Conservation (phyloP, 1,284 basidiomycete species). For the Agroathelia rolfsii region DNA sequence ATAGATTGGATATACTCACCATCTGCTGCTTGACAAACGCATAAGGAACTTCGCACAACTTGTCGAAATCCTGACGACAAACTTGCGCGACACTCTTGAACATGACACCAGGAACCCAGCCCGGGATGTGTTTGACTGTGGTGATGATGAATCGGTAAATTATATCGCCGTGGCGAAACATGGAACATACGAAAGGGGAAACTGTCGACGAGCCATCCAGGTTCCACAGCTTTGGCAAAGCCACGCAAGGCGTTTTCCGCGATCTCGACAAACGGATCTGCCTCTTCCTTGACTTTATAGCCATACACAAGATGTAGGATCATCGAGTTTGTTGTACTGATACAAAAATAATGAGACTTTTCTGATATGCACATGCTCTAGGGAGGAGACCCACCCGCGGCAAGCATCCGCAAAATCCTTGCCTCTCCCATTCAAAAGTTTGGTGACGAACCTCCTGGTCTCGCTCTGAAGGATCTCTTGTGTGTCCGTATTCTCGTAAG, state of each 20-base stretch:
- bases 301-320: conserved; percentile 30
- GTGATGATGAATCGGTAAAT: conserved; percentile 2
- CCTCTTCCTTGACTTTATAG: conserved; percentile 20
- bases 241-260: conserved; percentile 33
- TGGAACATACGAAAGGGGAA: conserved; percentile 26
- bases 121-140: background rate
- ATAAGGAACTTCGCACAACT: conserved; percentile 45
- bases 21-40: conserved; percentile 52
- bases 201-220: conserved; percentile 30
- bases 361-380: background rate
- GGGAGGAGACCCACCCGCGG: conserved; percentile 18
- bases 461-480: conserved; percentile 21
- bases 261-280: conserved; percentile 28
- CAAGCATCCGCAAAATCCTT: conserved; percentile 24
- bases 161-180: conserved; percentile 1
- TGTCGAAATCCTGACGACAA: conserved; percentile 38
- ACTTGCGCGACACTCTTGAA: conserved; percentile 27
- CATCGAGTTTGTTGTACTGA: conserved; percentile 25
- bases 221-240: conserved; percentile 27
- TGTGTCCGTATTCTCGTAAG: conserved; percentile 17
- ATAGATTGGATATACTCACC: conserved; percentile 23
- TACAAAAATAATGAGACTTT: conserved; percentile 1
- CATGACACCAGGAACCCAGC: background rate
- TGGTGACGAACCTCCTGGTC: conserved; percentile 20
- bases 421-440: conserved; percentile 25